Conservation (phyloP, 345 rosid genomes). For the Populus tremula region DNA sequence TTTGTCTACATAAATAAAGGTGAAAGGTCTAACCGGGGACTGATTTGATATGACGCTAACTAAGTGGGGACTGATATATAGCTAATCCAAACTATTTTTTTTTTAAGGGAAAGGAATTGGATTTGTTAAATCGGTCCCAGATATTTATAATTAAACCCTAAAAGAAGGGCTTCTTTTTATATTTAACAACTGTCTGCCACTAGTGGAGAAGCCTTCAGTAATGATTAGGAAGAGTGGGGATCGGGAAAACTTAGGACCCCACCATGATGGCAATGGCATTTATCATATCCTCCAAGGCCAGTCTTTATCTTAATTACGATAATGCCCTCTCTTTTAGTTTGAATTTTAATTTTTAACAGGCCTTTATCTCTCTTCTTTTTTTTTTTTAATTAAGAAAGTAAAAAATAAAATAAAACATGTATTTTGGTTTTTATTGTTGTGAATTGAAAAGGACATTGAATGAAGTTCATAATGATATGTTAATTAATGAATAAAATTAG, state of each 20-base stretch:
- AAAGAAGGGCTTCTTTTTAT: background rate
- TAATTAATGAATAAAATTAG: background rate
- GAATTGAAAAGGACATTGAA: background rate
- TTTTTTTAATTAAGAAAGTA: too few relatives aligned
- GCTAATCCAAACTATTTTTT: background rate
- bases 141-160: background rate
- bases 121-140: background rate
- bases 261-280: background rate
- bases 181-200: slow-evolving; percentile 16
- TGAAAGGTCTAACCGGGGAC: background rate
- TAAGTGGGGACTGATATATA: background rate
- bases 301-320: background rate
- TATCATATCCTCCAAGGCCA: background rate
- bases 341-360: background rate
- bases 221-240: slow-evolving; percentile 2
- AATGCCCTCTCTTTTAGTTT: slow-evolving; percentile 1
- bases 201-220: background rate
- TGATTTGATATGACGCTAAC: background rate
- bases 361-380: too few relatives aligned
- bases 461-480: background rate
- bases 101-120: background rate
- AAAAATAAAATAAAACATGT: too few relatives aligned
- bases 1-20: background rate
- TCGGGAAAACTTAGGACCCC: background rate
- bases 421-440: background rate